These are phyloP conservation scores for Dentipellis sp. DNA, from an alignment of 768 basidiomycete genomes.

Conservation along the genomic window DNA sequence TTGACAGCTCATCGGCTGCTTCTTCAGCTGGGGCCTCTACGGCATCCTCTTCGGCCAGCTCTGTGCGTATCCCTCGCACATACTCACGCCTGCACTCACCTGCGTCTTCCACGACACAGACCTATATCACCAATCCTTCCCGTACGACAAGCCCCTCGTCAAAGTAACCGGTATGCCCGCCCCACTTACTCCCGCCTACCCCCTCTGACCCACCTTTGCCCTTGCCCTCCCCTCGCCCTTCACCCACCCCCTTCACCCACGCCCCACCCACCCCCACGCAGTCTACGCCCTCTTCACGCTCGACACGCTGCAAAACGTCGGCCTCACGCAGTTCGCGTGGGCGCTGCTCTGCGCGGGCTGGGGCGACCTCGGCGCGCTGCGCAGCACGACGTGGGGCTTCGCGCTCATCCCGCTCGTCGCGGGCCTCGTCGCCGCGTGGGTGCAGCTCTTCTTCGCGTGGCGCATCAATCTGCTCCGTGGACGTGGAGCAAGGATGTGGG, in stretches of 20 bases:
- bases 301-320: neutral
- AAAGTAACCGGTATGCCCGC: no score
- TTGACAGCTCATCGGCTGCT: neutral
- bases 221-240: no score
- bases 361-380: neutral
- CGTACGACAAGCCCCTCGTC: no score
- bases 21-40: slow-evolving; percentile 1
- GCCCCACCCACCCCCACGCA: neutral
- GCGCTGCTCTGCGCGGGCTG: neutral
- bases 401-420: neutral
- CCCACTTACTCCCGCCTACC: no score
- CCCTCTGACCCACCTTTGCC: no score
- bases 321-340: neutral
- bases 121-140: no score
- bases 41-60: neutral
- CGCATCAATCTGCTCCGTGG: neutral
- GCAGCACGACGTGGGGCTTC: neutral
- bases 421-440: neutral
- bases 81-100: no score
- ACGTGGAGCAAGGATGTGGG: neutral
- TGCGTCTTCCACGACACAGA: no score
- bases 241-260: no score
- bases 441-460: neutral
- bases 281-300: neutral
- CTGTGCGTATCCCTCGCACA: neutral